Evolutionary conservation across 2,329 filamentous ascomycete genomes (phyloP).

Genomic region (Eurotiales sp.): DNA sequence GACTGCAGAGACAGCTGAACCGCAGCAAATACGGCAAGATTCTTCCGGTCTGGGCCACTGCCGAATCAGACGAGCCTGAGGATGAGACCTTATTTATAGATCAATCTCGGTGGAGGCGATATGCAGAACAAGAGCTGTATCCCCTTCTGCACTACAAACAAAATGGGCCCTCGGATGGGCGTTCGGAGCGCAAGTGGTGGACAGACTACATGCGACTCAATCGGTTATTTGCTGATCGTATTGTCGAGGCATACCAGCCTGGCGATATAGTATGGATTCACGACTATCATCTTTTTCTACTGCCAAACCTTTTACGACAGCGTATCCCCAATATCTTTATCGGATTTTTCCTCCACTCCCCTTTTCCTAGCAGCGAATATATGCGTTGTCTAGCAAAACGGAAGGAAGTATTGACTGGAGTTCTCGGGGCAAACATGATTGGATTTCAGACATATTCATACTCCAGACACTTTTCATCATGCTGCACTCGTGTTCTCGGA

Average conservation of each 20-base stretch:
- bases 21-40: constrained; percentile 73
- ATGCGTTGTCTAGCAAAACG: constrained; percentile 81
- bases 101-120: constrained; percentile 81
- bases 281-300: constrained; percentile 87
- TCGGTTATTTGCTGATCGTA: constrained; percentile 83
- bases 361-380: constrained; percentile 95
- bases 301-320: constrained; percentile 85
- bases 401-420: constrained; percentile 85
- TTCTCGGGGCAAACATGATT: constrained; percentile 86
- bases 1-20: constrained; percentile 70
- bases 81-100: constrained; percentile 71
- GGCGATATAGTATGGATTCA: constrained; percentile 91
- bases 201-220: constrained; percentile 92
- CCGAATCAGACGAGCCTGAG: constrained; percentile 67
- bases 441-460: constrained; percentile 96
- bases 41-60: constrained; percentile 82
- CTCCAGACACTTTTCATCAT: constrained; percentile 89
- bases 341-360: constrained; percentile 88
- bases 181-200: constrained; percentile 78
- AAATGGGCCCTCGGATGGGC: constrained; percentile 81
- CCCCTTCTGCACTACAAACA: constrained; percentile 95
- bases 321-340: constrained; percentile 86
- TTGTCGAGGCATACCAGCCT: constrained; percentile 83
- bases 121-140: constrained; percentile 88
- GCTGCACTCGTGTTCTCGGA: constrained; percentile 85